Percentiles rank a stretch among this genome's conserved stretches.
These are phyloP conservation scores for Colletotrichum aenigma DNA, from an alignment of 2,329 filamentous ascomycete species.

Conservation along the genomic window DNA sequence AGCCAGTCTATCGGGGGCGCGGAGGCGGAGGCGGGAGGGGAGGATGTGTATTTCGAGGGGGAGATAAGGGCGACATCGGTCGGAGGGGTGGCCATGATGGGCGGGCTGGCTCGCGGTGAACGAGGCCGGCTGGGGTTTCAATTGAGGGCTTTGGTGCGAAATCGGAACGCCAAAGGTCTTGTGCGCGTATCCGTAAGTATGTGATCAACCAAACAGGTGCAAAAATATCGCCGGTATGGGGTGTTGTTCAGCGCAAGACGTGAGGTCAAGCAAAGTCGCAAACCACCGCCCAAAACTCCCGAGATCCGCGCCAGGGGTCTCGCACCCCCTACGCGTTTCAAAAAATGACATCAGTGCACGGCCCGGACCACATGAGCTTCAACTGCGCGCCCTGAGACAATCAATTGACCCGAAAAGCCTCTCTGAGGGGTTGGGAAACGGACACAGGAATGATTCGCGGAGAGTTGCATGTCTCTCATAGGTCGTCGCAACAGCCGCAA, in stretches of 20 bases:
- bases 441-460: background rate
- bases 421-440: background rate
- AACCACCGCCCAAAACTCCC: constrained; percentile 38
- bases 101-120: background rate
- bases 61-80: constrained; percentile 22
- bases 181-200: background rate
- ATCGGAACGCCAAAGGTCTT: background rate
- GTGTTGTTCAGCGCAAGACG: background rate
- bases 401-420: background rate
- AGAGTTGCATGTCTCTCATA: background rate
- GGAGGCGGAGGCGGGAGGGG: constrained; percentile 25
- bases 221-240: background rate
- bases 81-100: constrained; percentile 14
- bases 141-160: background rate
- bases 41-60: constrained; percentile 53
- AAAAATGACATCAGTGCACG: constrained; percentile 15
- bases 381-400: background rate
- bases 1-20: constrained; percentile 64
- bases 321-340: constrained; percentile 1
- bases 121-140: background rate
- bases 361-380: background rate
- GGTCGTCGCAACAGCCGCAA: background rate
- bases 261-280: background rate
- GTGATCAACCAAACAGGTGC: background rate
- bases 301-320: constrained; percentile 11